phyloP scores from a whole-genome alignment of 2,329 filamentous ascomycete genomes.

The Rhynchosporium agropyri region DNA sequence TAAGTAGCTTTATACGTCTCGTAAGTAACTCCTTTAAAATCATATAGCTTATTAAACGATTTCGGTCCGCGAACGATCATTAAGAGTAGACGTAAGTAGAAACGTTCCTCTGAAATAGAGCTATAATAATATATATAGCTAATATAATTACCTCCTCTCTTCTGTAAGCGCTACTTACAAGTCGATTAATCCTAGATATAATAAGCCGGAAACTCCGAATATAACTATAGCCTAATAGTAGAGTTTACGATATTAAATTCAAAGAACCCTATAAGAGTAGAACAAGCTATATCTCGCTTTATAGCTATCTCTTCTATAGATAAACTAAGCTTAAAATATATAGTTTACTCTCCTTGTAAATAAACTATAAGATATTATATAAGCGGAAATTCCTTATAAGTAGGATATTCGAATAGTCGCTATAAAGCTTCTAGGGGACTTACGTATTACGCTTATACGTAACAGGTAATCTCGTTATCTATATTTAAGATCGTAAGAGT shows the following conservation, averaged over 20 bases:
- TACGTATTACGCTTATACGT: too few relatives aligned
- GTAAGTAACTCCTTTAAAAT: too few relatives aligned
- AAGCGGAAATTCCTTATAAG: too few relatives aligned
- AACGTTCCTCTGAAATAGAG: not conserved
- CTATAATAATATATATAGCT: not conserved
- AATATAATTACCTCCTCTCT: not conserved
- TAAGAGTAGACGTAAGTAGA: too few relatives aligned
- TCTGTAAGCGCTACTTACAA: not conserved
- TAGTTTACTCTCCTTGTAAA: not conserved
- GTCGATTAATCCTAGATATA: not conserved
- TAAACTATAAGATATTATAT: not conserved
- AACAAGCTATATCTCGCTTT: not conserved
- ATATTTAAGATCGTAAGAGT: too few relatives aligned
- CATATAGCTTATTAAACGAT: too few relatives aligned
- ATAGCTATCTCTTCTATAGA: not conserved
- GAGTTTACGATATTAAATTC: not conserved
- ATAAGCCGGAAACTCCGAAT: not conserved
- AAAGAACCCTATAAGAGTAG: not conserved
- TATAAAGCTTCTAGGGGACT: too few relatives aligned
- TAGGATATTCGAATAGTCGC: too few relatives aligned
- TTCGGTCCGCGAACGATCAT: too few relatives aligned
- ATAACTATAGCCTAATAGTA: not conserved
- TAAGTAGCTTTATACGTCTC: too few relatives aligned
- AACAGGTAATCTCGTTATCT: too few relatives aligned
- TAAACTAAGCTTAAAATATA: not conserved